Evolutionary conservation across 2,329 filamentous ascomycete species (phyloP), one percentile per base, ranked within the genome.

Genomic region (Ophiostoma populinum): DNA sequence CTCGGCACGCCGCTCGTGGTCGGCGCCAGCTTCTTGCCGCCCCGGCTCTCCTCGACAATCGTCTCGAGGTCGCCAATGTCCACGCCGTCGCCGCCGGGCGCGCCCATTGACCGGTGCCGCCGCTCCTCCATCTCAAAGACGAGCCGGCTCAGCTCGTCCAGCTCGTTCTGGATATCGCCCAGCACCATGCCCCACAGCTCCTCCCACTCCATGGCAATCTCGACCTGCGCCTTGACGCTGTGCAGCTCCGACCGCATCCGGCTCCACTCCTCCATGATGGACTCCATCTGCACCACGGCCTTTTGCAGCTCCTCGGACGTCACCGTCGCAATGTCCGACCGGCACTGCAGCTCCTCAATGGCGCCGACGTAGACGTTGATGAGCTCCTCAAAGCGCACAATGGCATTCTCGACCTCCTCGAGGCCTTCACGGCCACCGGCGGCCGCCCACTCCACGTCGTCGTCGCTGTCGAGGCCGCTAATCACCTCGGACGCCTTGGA

Each of bases 71-170:
- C 85, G 39, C 80, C 80, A 44, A 94, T 79, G 51, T 95, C 87
- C 51, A 65, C 65, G 24, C 65, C 66, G 22, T 70, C 71, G 19
- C 60, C 56, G 22, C 65, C 67, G 24, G 71, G 71, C 47, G 78
- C 64, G 22, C 71, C 71, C 48, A 82, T 65, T 30, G 76, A 80
- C 53, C 78, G 78, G 54, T 95, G 87, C 32, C 90, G 70, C 44
- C 85, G 79, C 57, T 95, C 90, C 54, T 98, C 90, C 85, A 95
- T 93, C 55, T 95, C 86, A 49, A 95, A 95, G 20, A 95, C 81
- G 32, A 93, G 60, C 25, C 80, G 68, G 48, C 47, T 46, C 2
- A 56, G 46, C 15, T 85, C 53, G 32, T 55, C 53, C 51, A 73
- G 76, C 56, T 98, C 90, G 42, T 77, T 74, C 35, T 86, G 81